These are phyloP conservation scores for Talaromyces albobiverticillius DNA, from an alignment of 2,329 filamentous ascomycete species.

Conservation along the genomic window DNA sequence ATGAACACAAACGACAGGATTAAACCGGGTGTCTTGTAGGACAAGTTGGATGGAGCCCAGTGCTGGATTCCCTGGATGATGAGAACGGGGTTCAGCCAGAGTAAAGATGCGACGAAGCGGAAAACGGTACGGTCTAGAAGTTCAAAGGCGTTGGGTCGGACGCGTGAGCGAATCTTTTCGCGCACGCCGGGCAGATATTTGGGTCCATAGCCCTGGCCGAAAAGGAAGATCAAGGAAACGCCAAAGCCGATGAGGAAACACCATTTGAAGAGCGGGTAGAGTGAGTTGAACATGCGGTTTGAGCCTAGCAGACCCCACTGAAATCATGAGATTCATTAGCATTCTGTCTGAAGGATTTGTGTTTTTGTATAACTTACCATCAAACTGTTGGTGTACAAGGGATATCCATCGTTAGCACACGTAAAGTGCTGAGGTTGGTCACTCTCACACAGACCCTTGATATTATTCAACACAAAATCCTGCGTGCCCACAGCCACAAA, in stretches of 20 bases:
- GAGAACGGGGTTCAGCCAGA: conserved; percentile 4
- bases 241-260: conserved; percentile 7
- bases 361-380: conserved; percentile 2
- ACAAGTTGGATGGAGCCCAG: conserved; percentile 6
- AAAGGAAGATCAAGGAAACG: conserved; percentile 3
- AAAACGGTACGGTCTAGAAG: background rate
- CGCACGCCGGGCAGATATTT: conserved; percentile 3
- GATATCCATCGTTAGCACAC: conserved; percentile 5
- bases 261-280: conserved; percentile 7
- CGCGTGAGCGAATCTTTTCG: background rate
- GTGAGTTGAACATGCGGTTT: conserved; percentile 6
- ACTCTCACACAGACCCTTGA: conserved; percentile 1
- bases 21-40: conserved; percentile 5
- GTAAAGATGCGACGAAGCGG: background rate
- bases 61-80: conserved; percentile 8
- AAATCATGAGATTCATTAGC: background rate
- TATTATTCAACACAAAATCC: conserved; percentile 4
- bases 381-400: conserved; percentile 5
- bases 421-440: conserved; percentile 6
- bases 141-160: background rate
- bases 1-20: conserved; percentile 10
- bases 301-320: background rate
- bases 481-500: conserved; percentile 7
- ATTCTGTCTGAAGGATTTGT: no score
- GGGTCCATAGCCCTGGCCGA: conserved; percentile 7